Evolutionary conservation across 2,329 filamentous ascomycete genomes (phyloP), one percentile per base, ranked within the genome.

Genomic region (Periconia sp.): DNA sequence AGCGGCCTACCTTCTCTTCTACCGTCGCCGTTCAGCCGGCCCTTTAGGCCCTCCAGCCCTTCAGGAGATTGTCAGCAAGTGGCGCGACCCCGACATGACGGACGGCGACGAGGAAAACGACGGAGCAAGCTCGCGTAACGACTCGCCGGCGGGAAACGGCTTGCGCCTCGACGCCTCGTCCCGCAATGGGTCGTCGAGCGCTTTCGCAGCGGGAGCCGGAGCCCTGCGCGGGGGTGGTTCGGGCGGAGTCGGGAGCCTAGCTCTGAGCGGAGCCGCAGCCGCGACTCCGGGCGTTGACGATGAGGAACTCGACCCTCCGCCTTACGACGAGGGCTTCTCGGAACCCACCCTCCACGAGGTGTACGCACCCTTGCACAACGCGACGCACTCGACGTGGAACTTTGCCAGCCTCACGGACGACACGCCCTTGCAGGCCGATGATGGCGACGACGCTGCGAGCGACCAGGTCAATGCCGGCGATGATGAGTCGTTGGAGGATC

Each of bases 1-100:
- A 15, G 87, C 89, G 18, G 94, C 94, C 0, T 99, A 99, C 74
- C 82, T 99, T 11, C 81, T 99, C 33, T 99, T 99, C 80, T 99
- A 99, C 77, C 90, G 94, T 41, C 89, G 94, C 53, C 88, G 91
- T 59, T 91, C 91, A 6, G 81, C 83, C 8, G 76, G 75, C 57
- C 89, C 91, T 58, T 85, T 99, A 60, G 94, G 94, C 53, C 92
- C 92, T 23, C 82, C 87, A 43, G 83, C 83, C 48, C 87, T 97
- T 55, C 83, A 87, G 62, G 79, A 87, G 60, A 85, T 96, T 47
- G 79, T 90, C 50, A 82, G 86, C 49, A 79, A 82, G 51, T 89
- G 83, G 66, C 80, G 81, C 49, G 71, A 73, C 23, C 71, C 75
- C 47, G 77, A 77, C 54, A 72, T 66, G 68, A 37, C 15, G 11